Evolutionary conservation across 495 filamentous ascomycete species (phyloP).

Genomic region (Copromyces sp.): DNA sequence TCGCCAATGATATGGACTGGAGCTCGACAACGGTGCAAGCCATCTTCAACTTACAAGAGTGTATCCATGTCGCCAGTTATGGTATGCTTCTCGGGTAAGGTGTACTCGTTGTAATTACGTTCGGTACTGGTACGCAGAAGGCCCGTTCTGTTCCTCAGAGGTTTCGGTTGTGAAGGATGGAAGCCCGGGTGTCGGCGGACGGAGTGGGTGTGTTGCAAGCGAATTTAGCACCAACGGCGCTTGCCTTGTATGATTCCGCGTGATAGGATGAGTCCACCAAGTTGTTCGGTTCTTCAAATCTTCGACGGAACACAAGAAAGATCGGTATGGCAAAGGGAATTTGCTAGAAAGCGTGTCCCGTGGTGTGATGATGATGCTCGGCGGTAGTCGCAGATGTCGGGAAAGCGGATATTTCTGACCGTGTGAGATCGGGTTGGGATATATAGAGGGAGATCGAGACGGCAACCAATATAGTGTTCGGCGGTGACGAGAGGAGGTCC

Average conservation of each 20-base stretch:
- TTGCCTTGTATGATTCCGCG: background rate
- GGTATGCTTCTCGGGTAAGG: background rate
- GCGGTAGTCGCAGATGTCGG: background rate
- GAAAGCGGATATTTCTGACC: background rate
- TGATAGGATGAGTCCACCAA: background rate
- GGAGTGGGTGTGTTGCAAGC: background rate
- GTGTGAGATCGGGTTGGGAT: background rate
- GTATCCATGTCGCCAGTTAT: conserved; percentile 55
- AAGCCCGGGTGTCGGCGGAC: background rate
- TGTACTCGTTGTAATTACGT: background rate
- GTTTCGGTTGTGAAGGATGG: background rate
- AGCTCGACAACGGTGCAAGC: background rate
- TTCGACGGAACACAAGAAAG: background rate
- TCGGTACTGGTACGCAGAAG: background rate
- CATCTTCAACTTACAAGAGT: conserved; percentile 51
- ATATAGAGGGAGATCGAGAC: background rate
- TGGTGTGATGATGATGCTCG: background rate
- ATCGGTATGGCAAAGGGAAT: background rate
- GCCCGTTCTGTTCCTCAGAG: background rate
- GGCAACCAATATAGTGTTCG: background rate
- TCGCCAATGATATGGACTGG: background rate
- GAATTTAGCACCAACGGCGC: background rate
- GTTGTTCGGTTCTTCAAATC: background rate
- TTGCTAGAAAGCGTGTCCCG: background rate
- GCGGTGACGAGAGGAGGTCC: background rate